These are phyloP conservation scores for Moesziomyces sp. DNA, from an alignment of 1,284 basidiomycete genomes.

Conservation along the genomic window DNA sequence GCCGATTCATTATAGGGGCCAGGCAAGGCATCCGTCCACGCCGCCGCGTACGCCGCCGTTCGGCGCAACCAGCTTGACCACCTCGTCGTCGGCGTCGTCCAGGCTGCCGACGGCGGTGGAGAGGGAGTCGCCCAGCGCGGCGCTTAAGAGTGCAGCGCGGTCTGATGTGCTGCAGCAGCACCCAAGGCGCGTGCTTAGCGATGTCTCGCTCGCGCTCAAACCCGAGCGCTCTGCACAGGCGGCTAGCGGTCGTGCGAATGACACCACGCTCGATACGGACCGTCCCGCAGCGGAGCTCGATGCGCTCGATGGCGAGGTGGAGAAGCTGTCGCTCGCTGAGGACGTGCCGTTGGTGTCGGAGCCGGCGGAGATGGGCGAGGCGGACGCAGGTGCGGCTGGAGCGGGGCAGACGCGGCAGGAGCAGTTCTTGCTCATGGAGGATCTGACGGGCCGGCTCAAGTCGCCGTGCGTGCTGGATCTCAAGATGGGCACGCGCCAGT, in stretches of 20 bases:
- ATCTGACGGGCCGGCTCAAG: constrained; percentile 92
- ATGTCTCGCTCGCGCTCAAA: constrained; percentile 53
- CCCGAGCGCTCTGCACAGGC: constrained; percentile 3
- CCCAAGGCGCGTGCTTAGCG: constrained; percentile 51
- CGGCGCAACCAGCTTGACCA: constrained; percentile 26
- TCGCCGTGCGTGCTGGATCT: constrained; percentile 95
- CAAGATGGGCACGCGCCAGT: constrained; percentile 99
- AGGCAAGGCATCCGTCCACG: constrained; percentile 39
- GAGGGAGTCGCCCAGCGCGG: constrained; percentile 10
- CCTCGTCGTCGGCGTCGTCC: constrained; percentile 39
- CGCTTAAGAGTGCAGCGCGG: constrained; percentile 13
- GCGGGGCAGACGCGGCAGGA: constrained; percentile 78
- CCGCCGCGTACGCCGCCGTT: constrained; percentile 40
- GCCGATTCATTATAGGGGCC: constrained; percentile 33
- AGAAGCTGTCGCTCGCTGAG: constrained; percentile 10
- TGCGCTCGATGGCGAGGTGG: constrained; percentile 19
- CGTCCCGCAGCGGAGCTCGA: neutral
- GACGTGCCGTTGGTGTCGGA: constrained; percentile 15
- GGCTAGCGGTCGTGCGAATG: constrained; percentile 10
- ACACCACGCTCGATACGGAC: constrained; percentile 1
- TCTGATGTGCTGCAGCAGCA: constrained; percentile 18
- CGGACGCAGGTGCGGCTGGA: neutral
- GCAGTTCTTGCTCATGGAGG: constrained; percentile 98
- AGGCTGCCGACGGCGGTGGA: constrained; percentile 11
- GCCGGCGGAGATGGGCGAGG: neutral